These are phyloP conservation scores for Arabidopsis arenosa DNA, from an alignment of 345 rosid species.

Conservation along the genomic window DNA sequence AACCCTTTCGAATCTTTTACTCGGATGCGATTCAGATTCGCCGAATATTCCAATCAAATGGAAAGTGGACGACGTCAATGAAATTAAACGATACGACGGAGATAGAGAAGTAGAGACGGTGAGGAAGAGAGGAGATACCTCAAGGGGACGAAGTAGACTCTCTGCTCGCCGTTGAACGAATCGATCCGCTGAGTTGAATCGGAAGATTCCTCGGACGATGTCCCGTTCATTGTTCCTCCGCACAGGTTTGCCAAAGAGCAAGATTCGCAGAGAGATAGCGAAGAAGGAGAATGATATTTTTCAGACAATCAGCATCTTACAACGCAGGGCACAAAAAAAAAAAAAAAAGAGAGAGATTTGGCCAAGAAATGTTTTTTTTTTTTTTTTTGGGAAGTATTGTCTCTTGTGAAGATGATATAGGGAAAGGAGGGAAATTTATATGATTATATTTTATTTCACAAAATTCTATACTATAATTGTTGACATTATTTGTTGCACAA, in stretches of 20 bases:
- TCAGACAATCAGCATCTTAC: slow-evolving; percentile 42
- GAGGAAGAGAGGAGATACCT: slow-evolving; percentile 50
- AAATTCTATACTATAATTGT: too few species aligned
- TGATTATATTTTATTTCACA: background rate
- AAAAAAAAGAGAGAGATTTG: slow-evolving; percentile 17
- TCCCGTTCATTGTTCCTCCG: slow-evolving; percentile 42
- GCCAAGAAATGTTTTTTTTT: background rate
- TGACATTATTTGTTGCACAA: too few species aligned
- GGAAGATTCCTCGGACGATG: slow-evolving; percentile 55
- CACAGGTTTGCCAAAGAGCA: slow-evolving; percentile 11
- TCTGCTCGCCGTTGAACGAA: slow-evolving; percentile 74
- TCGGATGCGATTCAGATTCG: slow-evolving; percentile 40
- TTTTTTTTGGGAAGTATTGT: background rate
- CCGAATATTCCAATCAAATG: slow-evolving; percentile 29
- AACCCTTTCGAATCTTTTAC: slow-evolving; percentile 31
- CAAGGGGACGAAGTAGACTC: slow-evolving; percentile 88
- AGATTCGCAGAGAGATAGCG: slow-evolving; percentile 16
- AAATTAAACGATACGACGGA: slow-evolving; percentile 5
- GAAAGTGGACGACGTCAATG: background rate
- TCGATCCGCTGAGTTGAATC: slow-evolving; percentile 65
- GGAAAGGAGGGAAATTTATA: slow-evolving; percentile 44
- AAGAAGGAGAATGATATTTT: background rate
- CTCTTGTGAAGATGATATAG: slow-evolving; percentile 31
- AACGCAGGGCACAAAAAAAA: background rate
- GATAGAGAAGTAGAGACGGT: background rate